Base-by-base conservation (phyloP, 2,329 filamentous ascomycete species). In the Neurospora sp. region DNA sequence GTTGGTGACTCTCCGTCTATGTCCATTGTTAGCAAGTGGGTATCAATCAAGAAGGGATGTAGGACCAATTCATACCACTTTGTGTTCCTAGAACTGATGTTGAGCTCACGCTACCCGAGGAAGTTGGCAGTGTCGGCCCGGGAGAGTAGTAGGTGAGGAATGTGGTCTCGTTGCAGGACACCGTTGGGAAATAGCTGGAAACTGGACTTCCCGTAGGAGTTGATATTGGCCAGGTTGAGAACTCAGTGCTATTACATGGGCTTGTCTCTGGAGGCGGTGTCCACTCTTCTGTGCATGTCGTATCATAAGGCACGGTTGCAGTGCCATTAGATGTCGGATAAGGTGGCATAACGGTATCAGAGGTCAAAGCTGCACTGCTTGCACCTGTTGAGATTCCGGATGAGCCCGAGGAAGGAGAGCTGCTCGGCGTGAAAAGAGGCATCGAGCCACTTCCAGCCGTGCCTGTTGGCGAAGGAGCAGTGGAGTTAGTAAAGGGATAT, bases 131-230 rank as follows among this genome's bases (percentile, higher is more conserved):
- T 33, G 46, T 58, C 46, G 23, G 23, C 1, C 46, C 13, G 11
- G 46, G 46, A 17, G 46, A 58, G 46, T 58, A 58, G 46, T 58
- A 66, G 2, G 75, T 76, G 67, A 70, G 42, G 28, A 76, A 73
- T 8, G 75, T 75, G 4, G 73, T 74, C 52, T 75, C 73, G 67
- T 72, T 72, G 68, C 73, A 74, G 11, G 72, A 72, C 6, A 69
- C 62, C 3, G 68, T 66, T 11, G 70, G 42, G n/a, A 70, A 19
- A 28, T 17, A 66, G 58, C 19, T 71, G 13, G 68, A 52, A 33
- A 42, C 38, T 39, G 70, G 68, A 39, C 36, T 28, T 28, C 17
- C 23, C 23, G 28, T 39, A 17, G 38, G 52, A 28, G 36, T 40
- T 15, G 38, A 40, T 2, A 42, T 68, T 38, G 39, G 39, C 33